Conservation (phyloP, 768 basidiomycete species). For the Coprinellus aureogranulatus region DNA sequence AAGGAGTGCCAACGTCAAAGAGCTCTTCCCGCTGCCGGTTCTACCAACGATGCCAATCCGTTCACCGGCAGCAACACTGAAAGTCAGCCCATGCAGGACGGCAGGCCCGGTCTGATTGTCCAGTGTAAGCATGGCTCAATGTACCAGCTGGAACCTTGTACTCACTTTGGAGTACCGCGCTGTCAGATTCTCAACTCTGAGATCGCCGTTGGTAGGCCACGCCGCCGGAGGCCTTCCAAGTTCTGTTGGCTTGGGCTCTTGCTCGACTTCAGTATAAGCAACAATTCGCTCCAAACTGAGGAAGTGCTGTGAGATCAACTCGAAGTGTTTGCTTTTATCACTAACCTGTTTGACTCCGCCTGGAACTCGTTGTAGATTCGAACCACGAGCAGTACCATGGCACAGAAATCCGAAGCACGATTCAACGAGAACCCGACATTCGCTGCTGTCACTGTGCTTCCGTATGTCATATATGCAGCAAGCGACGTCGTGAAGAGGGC, state of each 20-base stretch:
- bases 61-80: slow-evolving; percentile 55
- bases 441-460: slow-evolving; percentile 31
- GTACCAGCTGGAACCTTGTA: slow-evolving; percentile 13
- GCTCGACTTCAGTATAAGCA: slow-evolving; percentile 16
- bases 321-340: background rate
- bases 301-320: background rate
- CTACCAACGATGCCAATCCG: slow-evolving; percentile 45
- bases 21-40: slow-evolving; percentile 27
- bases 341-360: slow-evolving; percentile 43
- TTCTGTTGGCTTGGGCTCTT: slow-evolving; percentile 12
- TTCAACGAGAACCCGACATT: slow-evolving; percentile 56
- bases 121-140: background rate
- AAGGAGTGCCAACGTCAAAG: slow-evolving; percentile 44
- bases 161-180: slow-evolving; percentile 42
- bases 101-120: slow-evolving; percentile 33
- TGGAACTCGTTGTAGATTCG: slow-evolving; percentile 46
- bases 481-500: slow-evolving; percentile 49
- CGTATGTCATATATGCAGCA: slow-evolving; percentile 54
- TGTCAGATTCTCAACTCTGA: slow-evolving; percentile 51
- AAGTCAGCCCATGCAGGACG: slow-evolving; percentile 47
- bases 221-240: slow-evolving; percentile 46
- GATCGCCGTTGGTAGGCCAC: slow-evolving; percentile 56
- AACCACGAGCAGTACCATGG: slow-evolving; percentile 52
- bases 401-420: slow-evolving; percentile 60
- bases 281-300: slow-evolving; percentile 15